phyloP scores from a whole-genome alignment of 2,329 filamentous ascomycete species.

The Colletotrichum plurivorum region DNA sequence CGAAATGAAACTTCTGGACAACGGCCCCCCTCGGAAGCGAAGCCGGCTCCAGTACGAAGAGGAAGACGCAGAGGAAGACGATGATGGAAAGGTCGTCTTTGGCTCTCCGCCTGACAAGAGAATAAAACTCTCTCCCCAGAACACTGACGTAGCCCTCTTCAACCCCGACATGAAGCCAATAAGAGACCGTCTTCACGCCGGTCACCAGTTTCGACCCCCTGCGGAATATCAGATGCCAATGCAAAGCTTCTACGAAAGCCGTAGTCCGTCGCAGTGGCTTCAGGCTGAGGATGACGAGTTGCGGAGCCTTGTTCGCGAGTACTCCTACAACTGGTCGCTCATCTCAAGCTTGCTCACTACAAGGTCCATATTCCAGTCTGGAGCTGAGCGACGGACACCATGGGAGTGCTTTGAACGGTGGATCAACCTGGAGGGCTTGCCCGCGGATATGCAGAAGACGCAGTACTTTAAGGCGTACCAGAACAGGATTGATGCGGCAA shows the following conservation, averaged over 20 bases:
- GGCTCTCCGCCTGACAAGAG: slow-evolving; percentile 47
- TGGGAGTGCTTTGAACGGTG: slow-evolving; percentile 99
- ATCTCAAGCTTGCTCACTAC: slow-evolving; percentile 86
- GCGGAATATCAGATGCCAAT: slow-evolving; percentile 93
- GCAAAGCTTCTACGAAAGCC: slow-evolving; percentile 89
- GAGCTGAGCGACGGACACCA: slow-evolving; percentile 89
- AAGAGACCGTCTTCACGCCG: slow-evolving; percentile 89
- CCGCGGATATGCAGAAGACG: slow-evolving; percentile 93
- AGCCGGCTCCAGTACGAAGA: slow-evolving; percentile 88
- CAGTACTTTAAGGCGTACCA: slow-evolving; percentile 89
- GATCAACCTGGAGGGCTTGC: slow-evolving; percentile 91
- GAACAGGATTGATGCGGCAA: slow-evolving; percentile 71
- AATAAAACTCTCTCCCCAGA: slow-evolving; percentile 73
- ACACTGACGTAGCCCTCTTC: slow-evolving; percentile 87
- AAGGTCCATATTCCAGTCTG: slow-evolving; percentile 84
- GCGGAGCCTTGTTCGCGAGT: slow-evolving; percentile 86
- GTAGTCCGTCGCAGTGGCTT: slow-evolving; percentile 92
- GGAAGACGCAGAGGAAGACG: slow-evolving; percentile 77
- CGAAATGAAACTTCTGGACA: slow-evolving; percentile 78
- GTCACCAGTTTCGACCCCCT: slow-evolving; percentile 93
- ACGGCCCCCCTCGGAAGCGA: slow-evolving; percentile 78
- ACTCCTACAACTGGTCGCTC: slow-evolving; percentile 97
- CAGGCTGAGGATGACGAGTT: slow-evolving; percentile 92
- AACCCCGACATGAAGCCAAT: slow-evolving; percentile 90
- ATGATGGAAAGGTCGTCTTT: slow-evolving; percentile 58